phyloP scores from a whole-genome alignment of 306 rosid genomes.

The Erythrophleum fordii region DNA sequence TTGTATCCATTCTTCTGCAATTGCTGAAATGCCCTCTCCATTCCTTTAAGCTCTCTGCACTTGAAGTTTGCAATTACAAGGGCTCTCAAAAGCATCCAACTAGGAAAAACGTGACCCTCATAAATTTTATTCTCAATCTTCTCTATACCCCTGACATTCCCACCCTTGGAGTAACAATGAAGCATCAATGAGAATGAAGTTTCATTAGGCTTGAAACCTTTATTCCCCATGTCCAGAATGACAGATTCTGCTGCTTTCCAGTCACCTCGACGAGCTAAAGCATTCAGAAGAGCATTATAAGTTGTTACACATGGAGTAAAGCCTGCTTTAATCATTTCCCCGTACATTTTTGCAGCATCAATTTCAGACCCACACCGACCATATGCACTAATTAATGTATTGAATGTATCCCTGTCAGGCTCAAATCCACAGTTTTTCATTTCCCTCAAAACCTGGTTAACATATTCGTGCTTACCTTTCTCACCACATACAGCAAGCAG shows the following conservation, averaged over 20 bases:
- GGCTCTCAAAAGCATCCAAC: constrained; percentile 85
- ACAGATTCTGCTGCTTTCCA: constrained; percentile 88
- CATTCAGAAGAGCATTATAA: constrained; percentile 88
- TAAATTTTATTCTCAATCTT: constrained; percentile 71
- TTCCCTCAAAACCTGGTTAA: constrained; percentile 73
- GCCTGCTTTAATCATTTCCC: constrained; percentile 85
- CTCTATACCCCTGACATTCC: constrained; percentile 77
- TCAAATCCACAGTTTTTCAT: constrained; percentile 94
- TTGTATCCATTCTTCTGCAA: constrained; percentile 72
- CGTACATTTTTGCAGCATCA: constrained; percentile 72
- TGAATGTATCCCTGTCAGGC: constrained; percentile 95
- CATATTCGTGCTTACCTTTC: constrained; percentile 73
- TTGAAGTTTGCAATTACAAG: constrained; percentile 83
- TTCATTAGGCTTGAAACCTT: constrained; percentile 86
- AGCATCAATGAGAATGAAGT: constrained; percentile 89
- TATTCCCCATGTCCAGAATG: constrained; percentile 70
- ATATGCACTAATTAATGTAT: constrained; percentile 86
- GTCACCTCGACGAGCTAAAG: constrained; percentile 82
- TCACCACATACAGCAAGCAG: constrained; percentile 91
- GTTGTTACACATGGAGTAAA: constrained; percentile 81
- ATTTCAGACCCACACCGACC: constrained; percentile 92
- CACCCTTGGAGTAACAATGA: constrained; percentile 75
- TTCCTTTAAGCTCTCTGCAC: constrained; percentile 77
- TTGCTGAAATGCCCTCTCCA: constrained; percentile 81
- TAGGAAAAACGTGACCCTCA: constrained; percentile 73